phyloP scores from a whole-genome alignment of 345 rosid species.

The Noccaea bulbosa region DNA sequence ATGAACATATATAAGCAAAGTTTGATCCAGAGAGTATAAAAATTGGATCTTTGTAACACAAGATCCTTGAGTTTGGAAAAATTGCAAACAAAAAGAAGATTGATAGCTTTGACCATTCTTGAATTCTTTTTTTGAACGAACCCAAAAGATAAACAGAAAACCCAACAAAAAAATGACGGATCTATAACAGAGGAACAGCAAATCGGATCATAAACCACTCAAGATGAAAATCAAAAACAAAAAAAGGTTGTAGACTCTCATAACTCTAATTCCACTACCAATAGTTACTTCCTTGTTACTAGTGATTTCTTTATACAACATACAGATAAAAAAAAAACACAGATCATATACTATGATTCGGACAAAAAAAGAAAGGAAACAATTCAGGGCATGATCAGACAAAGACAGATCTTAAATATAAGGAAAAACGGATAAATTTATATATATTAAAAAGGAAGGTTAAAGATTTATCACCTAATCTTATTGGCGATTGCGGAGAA shows the following conservation, averaged over 20 bases:
- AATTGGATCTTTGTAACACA: background rate
- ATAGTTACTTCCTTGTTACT: conserved; percentile 2
- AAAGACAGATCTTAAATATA: conserved; percentile 18
- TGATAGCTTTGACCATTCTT: conserved; percentile 13
- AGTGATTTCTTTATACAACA: conserved; percentile 6
- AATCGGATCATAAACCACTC: conserved; percentile 10
- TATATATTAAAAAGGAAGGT: background rate
- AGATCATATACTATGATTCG: conserved; percentile 24
- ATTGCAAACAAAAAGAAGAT: background rate
- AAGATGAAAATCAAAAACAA: background rate
- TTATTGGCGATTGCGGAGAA: conserved; percentile 14
- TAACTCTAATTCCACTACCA: background rate
- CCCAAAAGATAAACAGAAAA: conserved; percentile 10
- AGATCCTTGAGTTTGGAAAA: background rate
- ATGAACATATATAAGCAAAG: background rate
- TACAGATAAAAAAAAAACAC: background rate
- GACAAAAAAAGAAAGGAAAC: background rate
- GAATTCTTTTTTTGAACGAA: background rate
- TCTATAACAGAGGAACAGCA: background rate
- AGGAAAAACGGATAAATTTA: background rate
- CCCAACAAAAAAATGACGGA: conserved; percentile 16
- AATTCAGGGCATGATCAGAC: conserved; percentile 25
- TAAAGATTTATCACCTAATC: background rate
- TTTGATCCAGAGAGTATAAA: background rate
- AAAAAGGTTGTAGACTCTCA: background rate